Conservation (phyloP, 2,329 filamentous ascomycete genomes). For the Coniochaeta prunicola region DNA sequence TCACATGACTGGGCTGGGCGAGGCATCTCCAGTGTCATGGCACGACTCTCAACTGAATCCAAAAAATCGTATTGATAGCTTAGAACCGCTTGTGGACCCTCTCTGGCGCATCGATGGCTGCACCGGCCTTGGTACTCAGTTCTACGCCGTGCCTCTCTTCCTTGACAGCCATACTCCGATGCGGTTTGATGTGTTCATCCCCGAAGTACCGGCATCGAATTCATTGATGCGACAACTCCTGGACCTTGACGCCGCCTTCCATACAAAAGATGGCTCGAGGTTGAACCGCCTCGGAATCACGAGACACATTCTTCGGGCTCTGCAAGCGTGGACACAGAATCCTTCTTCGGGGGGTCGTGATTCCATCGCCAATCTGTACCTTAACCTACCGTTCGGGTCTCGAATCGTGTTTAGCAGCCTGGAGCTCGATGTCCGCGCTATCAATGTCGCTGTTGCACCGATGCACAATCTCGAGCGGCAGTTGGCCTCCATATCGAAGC, state of each 20-base stretch:
- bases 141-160: slow-evolving; percentile 48
- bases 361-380: slow-evolving; percentile 29
- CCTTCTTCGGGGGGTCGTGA: slow-evolving; percentile 20
- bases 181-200: slow-evolving; percentile 52
- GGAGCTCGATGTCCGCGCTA: slow-evolving; percentile 36
- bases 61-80: slow-evolving; percentile 53
- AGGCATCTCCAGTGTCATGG: slow-evolving; percentile 26
- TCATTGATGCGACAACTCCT: slow-evolving; percentile 36
- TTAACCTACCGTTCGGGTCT: slow-evolving; percentile 47
- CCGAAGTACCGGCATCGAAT: slow-evolving; percentile 37
- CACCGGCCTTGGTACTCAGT: slow-evolving; percentile 49
- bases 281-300: slow-evolving; percentile 44
- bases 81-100: slow-evolving; percentile 33
- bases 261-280: slow-evolving; percentile 42
- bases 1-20: neutral
- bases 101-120: slow-evolving; percentile 54
- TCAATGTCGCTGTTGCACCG: slow-evolving; percentile 37
- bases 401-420: slow-evolving; percentile 47
- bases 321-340: slow-evolving; percentile 41
- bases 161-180: slow-evolving; percentile 36
- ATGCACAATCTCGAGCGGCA: slow-evolving; percentile 48
- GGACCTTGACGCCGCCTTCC: slow-evolving; percentile 44
- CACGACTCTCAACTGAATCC: slow-evolving; percentile 46
- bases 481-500: slow-evolving; percentile 33
- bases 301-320: slow-evolving; percentile 44